Evolutionary conservation across 768 basidiomycete genomes (phyloP), one percentile per base, ranked within the genome.

Genomic region (Hericium rajendrae): DNA sequence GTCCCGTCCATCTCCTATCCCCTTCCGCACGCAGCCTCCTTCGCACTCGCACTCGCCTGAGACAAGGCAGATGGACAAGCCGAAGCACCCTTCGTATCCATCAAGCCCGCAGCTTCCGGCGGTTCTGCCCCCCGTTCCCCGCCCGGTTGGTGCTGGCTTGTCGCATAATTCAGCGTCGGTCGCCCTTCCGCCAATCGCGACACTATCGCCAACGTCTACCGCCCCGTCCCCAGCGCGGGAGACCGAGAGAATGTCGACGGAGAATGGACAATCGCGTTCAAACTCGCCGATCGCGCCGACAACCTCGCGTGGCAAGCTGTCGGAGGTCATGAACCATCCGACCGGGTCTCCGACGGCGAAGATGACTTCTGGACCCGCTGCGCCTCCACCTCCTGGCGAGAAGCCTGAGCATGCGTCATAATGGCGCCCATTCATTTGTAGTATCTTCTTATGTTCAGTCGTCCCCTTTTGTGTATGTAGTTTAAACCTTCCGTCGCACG

Each of bases 91-190:
- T 4, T 67, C 65, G 48, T 39, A 72, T 79, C 59, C 75, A 65
- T 51, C 72, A 56, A 76, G 77, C 62, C 83, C 87, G 0, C 68
- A 82, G 24, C 71, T 86, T 12, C 78, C 84, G 6, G 76, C 77
- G 32, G 78, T 80, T 6, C 75, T 90, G 37, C 88, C 88, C 43
- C 85, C 86, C 24, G 88, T 88, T 66, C 87, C 88, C 48, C 78
- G 84, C 24, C 87, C 87, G 11, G 77, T 87, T 52, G 87, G 86
- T 15, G 65, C 71, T 1, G 78, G 81, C 0, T 71, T 80, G 53
- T 70, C 72, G 4, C 75, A 79, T 62, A 48, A 68, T 53, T 67
- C 62, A 40, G 66, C 67, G 9, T 72, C 74, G 18, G 79, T 86
- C 48, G 76, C 83, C 1, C 74, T 88, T 1, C 87, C 87, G 51